These are phyloP conservation scores for Phytopythium montanum DNA, from an alignment of 352 stramenopile species.

Conservation along the genomic window DNA sequence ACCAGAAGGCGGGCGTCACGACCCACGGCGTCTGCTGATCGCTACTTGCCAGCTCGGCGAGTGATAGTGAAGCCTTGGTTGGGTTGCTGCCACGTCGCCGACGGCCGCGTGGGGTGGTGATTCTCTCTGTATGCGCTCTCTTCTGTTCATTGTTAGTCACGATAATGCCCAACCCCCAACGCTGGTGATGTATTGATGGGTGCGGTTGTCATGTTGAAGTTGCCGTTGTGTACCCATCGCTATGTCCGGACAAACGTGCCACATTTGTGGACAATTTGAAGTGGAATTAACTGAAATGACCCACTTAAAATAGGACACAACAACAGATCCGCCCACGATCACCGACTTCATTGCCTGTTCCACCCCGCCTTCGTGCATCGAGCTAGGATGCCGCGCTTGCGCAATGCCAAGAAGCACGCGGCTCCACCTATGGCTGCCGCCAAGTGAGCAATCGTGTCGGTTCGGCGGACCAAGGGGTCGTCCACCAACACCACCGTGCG, in stretches of 20 bases:
- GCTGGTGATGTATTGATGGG: too few relatives aligned
- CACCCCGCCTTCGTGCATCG: not conserved
- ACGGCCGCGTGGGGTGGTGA: not conserved
- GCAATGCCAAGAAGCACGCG: not conserved
- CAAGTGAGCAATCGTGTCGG: not conserved
- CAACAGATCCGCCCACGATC: not conserved
- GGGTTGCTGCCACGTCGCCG: not conserved
- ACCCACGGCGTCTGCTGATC: slow-evolving; percentile 79
- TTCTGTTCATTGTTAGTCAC: too few relatives aligned
- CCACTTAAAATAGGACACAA: not conserved
- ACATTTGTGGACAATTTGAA: not conserved
- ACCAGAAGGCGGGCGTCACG: slow-evolving; percentile 70
- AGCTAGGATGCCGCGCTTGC: not conserved
- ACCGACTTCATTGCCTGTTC: not conserved
- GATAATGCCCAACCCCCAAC: too few relatives aligned
- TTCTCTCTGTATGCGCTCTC: too few relatives aligned
- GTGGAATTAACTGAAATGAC: not conserved
- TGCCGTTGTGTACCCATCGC: not conserved
- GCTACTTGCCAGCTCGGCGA: not conserved
- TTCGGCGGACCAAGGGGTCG: not conserved
- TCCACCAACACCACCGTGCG: not conserved
- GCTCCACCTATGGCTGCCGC: not conserved
- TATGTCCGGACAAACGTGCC: not conserved
- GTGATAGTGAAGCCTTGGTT: not conserved
- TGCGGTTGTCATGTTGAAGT: not conserved